These are phyloP conservation scores for Durio zibethinus DNA, from an alignment of 345 rosid genomes.

Conservation along the genomic window DNA sequence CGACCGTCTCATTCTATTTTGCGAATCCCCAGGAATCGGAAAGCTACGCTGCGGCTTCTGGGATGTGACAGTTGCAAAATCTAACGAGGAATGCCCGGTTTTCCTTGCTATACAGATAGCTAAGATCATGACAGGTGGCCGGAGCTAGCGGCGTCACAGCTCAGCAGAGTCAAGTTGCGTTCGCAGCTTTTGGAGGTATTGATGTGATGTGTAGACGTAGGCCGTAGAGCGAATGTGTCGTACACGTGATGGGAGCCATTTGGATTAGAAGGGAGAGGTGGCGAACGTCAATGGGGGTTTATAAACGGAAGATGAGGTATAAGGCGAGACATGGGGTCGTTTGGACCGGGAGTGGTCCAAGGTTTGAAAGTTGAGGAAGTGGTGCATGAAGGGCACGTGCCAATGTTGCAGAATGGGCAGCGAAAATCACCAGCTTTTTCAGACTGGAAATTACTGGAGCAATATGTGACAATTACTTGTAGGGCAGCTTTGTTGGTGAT, in stretches of 20 bases:
- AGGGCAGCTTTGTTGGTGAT: background rate
- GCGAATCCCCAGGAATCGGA: background rate
- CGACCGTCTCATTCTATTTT: conserved; percentile 12
- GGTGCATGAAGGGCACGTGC: background rate
- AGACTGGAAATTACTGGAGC: background rate
- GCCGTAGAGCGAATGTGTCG: background rate
- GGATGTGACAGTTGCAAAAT: background rate
- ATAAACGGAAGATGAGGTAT: background rate
- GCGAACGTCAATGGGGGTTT: background rate
- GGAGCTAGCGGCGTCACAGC: background rate
- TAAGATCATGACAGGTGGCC: background rate
- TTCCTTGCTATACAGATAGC: background rate
- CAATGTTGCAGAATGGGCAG: background rate
- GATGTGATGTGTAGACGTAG: background rate
- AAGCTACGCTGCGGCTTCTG: background rate
- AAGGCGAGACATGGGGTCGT: background rate
- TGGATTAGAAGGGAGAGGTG: background rate
- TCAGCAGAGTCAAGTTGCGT: background rate
- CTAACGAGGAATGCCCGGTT: too few species aligned
- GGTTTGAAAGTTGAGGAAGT: background rate
- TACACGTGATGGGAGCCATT: background rate
- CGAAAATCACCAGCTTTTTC: background rate
- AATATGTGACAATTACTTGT: background rate
- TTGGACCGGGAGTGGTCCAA: background rate
- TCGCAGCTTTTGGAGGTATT: background rate